Percentiles rank a stretch among this genome's conserved stretches.
phyloP scores from a whole-genome alignment of 257 asterid genomes.

The Osmanthus fragrans region DNA sequence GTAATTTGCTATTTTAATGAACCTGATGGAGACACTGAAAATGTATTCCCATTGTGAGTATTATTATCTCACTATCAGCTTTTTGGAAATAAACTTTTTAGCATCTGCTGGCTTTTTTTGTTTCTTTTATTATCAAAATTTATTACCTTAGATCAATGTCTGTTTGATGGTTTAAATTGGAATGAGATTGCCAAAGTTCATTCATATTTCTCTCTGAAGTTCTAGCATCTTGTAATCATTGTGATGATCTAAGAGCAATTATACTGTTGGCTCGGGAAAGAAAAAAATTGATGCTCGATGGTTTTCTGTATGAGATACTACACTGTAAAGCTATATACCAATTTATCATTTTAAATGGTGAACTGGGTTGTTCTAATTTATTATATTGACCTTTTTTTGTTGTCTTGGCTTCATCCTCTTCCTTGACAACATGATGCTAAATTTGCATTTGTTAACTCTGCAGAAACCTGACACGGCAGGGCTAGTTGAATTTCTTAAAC shows the following conservation, averaged over 20 bases:
- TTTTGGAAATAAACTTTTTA: not conserved
- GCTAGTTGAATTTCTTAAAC: slow-evolving; percentile 76
- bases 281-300: not conserved
- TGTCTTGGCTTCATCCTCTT: not conserved
- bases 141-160: not conserved
- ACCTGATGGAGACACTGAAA: not conserved
- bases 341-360: not conserved
- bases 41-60: not conserved
- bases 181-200: not conserved
- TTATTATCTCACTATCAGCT: not conserved
- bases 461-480: slow-evolving; percentile 91
- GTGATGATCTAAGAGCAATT: not conserved
- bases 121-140: not conserved
- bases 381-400: not conserved
- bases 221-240: not conserved
- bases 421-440: slow-evolving; percentile 15
- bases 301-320: not conserved
- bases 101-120: not conserved
- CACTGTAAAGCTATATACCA: too few species aligned
- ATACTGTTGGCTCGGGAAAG: not conserved
- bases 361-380: not conserved
- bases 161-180: not conserved
- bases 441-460: slow-evolving; percentile 22
- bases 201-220: not conserved
- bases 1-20: not conserved